Evolutionary conservation across 1,284 basidiomycete genomes (phyloP).

Genomic region (Pseudozyma tsukubaensis): DNA sequence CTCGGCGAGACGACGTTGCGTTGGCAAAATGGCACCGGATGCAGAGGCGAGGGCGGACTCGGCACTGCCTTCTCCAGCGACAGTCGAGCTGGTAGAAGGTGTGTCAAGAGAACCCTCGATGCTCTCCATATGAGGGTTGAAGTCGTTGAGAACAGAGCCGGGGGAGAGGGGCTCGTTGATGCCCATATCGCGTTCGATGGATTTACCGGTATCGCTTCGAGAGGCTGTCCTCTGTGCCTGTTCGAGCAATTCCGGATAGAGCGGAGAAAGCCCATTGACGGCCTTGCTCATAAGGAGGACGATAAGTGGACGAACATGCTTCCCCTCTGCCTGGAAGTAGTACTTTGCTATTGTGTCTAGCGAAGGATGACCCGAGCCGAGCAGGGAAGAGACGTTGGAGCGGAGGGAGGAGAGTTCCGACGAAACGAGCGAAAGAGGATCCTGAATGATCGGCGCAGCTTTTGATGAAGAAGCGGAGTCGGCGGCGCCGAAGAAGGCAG

Average conservation of each 20-base stretch:
- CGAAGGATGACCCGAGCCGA: slow-evolving; percentile 88
- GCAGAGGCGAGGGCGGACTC: slow-evolving; percentile 21
- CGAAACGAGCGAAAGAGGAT: slow-evolving; percentile 60
- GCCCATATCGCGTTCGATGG: slow-evolving; percentile 60
- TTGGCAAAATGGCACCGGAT: slow-evolving; percentile 74
- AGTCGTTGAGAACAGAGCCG: slow-evolving; percentile 83
- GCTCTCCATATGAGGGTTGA: slow-evolving; percentile 74
- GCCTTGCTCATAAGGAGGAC: slow-evolving; percentile 91
- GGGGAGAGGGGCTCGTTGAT: slow-evolving; percentile 79
- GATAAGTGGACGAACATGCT: slow-evolving; percentile 89
- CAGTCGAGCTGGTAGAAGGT: no score
- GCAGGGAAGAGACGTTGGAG: slow-evolving; percentile 79
- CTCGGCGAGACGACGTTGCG: slow-evolving; percentile 90
- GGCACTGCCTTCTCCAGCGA: slow-evolving; percentile 7
- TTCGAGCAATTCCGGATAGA: slow-evolving; percentile 70
- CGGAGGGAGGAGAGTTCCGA: slow-evolving; percentile 79
- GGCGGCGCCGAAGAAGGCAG: slow-evolving; percentile 40
- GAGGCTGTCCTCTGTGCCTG: slow-evolving; percentile 63
- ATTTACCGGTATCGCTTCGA: slow-evolving; percentile 55
- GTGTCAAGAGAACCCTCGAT: slow-evolving; percentile 36
- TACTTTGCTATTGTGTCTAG: slow-evolving; percentile 90
- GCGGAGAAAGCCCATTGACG: slow-evolving; percentile 81
- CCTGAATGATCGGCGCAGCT: slow-evolving; percentile 44
- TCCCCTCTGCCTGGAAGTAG: slow-evolving; percentile 80
- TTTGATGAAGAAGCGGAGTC: slow-evolving; percentile 10